Base-by-base conservation (phyloP, 352 stramenopile genomes). In the Phytophthora pluvialis region DNA sequence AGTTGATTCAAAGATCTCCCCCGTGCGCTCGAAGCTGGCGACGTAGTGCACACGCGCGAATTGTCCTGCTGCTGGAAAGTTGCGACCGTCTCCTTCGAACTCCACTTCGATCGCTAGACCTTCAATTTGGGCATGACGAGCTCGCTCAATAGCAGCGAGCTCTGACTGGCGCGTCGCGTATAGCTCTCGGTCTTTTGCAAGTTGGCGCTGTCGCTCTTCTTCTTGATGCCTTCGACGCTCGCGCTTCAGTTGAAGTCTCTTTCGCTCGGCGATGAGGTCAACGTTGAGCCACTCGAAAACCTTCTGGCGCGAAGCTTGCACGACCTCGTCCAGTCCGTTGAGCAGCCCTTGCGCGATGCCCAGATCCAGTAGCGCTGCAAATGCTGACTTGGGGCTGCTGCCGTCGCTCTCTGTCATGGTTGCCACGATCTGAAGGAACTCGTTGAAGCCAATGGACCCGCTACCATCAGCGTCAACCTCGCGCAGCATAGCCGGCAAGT, bases 31-130 rank as follows among this genome's bases (percentile, higher is more conserved):
- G 60, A 91, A 91, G 48, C 65, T 73, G 6, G 77, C 84, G 3
- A 75, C 67, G 56, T 94, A 94, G 51, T 94, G 86, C 11, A 94
- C 83, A 15, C 86, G 78, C 15, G 80, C 83, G 31, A 82, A 94
- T 65, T 92, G 86, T 9, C 86, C 83, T 12, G 70, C 48, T 3
- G 66, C 69, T 3, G 86, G 83, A 50, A 78, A 92, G 39, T 87
- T 90, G 31, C 69, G 33, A 5, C 70, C 75, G 31, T 92, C 81
- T 3, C 86, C 84, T 35, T 67, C 53, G 56, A 91, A 91, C 35
- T 87, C 66, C 0, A 80, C 73, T 29, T 89, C 67, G 6, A 87
- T 75, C 10, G 66, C 25, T 16, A 94, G 55, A 5, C 79, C 82
- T 32, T 84, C 67, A 0, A 91, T 53, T 13, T 66, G 58, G 3